Evolutionary conservation across 441 rosid species (phyloP), one percentile per base, ranked within the genome.

Genomic region (Bruguiera hainesii): DNA sequence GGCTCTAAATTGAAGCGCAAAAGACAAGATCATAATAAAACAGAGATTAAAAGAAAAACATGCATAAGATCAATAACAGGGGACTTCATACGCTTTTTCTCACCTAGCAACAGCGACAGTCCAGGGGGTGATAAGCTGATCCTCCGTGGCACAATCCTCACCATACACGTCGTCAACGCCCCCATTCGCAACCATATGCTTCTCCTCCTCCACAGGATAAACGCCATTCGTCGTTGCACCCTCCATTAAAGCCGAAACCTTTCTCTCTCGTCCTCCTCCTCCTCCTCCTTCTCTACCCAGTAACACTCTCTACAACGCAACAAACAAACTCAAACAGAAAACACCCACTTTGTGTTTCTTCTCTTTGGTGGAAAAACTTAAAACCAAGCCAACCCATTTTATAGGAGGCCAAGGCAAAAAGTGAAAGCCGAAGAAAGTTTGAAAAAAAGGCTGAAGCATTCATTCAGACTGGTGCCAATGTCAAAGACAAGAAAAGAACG

Each of bases 81-180:
- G 48, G 46, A 9, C 15, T 37, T 9, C 15, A 11, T 11, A 3
- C 3, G 5, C 48, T 13, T 11, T 61, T 3, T 20, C 72, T 82
- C 55, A 95, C 99, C 98, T 90, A 58, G 97, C 93, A 61, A 90
- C 86, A 35, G 93, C 87, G 76, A 82, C 71, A 61, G 96, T 83
- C 99, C 97, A 92, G 28, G 99, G 99, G 28, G 99, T 95, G 69
- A 87, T 71, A 61, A 85, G 85, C 76, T 91, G 99, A 64, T 94
- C 96, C 89, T 84, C 85, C 13, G 90, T 82, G 82, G 97, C 94
- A 64, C 58, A 57, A 81, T 91, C 96, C 78, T 88, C 96, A 69
- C 97, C 97, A 66, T 82, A 87, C 26, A 82, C 84, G 55, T 89
- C 93, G 74, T 83, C 80, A 20, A 77, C 84, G 23, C 91, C 96